phyloP scores from a whole-genome alignment of 2,329 filamentous ascomycete genomes.

The Phaeosphaeria sp. region DNA sequence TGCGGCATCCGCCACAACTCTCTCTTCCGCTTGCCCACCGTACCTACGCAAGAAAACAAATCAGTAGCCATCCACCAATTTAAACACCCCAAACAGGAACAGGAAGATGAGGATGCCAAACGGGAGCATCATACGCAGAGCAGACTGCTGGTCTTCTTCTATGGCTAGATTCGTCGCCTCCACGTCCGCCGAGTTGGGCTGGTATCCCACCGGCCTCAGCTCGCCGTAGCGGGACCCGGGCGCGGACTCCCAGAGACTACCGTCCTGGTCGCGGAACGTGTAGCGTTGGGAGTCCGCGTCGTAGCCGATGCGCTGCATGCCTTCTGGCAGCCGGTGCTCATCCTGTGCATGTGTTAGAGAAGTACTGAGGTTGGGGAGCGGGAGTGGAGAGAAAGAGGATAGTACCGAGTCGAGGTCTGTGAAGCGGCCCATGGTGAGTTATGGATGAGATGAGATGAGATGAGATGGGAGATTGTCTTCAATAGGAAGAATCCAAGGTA shows the following conservation, averaged over 20 bases:
- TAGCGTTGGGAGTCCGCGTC: conserved; percentile 63
- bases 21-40: too few relatives aligned
- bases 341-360: conserved; percentile 42
- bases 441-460: background rate
- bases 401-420: conserved; percentile 8
- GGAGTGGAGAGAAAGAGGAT: too few relatives aligned
- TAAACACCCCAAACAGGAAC: conserved; percentile 56
- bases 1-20: too few relatives aligned
- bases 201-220: conserved; percentile 34
- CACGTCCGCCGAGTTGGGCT: conserved; percentile 16
- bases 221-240: conserved; percentile 60
- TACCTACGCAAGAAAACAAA: background rate
- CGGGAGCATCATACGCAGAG: conserved; percentile 64
- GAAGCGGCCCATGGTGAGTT: background rate
- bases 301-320: conserved; percentile 64
- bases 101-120: conserved; percentile 63
- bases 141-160: conserved; percentile 38
- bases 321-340: conserved; percentile 61
- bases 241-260: conserved; percentile 59
- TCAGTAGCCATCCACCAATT: conserved; percentile 17
- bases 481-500: too few relatives aligned
- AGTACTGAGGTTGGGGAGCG: background rate
- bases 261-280: conserved; percentile 59
- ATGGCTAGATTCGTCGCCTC: conserved; percentile 27
- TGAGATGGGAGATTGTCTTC: background rate